phyloP scores from a whole-genome alignment of 1,284 basidiomycete species.

The Xerocomus amazonicus region DNA sequence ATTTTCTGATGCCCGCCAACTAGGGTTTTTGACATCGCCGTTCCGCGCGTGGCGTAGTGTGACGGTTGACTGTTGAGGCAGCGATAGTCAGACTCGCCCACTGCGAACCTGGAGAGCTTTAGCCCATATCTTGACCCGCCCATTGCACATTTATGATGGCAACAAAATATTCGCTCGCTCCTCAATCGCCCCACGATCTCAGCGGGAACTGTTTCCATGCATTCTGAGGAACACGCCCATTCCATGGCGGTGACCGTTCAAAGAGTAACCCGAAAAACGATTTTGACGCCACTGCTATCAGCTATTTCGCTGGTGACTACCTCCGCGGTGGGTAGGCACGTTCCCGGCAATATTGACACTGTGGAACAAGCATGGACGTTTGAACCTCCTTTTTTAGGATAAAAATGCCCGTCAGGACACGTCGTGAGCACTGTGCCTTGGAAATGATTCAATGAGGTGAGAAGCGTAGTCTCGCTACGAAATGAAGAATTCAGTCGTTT shows the following conservation, averaged over 20 bases:
- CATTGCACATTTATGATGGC: no score
- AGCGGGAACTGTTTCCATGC: neutral
- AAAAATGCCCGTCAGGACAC: slow-evolving; percentile 6
- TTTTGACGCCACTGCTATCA: neutral
- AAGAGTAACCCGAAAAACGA: neutral
- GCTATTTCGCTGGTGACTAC: slow-evolving; percentile 1
- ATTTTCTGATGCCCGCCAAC: no score
- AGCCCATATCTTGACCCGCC: no score
- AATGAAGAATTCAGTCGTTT: slow-evolving; percentile 1
- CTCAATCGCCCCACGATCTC: neutral
- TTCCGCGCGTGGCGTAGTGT: no score
- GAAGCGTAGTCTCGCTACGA: neutral
- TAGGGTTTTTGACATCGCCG: no score
- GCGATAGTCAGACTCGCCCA: no score
- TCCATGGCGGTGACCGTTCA: neutral
- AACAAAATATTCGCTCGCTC: no score
- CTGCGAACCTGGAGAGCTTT: no score
- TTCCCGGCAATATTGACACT: slow-evolving; percentile 1
- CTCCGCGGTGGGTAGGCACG: neutral
- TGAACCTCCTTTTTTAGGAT: neutral
- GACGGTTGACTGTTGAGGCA: no score
- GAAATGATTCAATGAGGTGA: slow-evolving; percentile 3
- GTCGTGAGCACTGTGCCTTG: slow-evolving; percentile 8
- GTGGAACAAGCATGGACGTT: neutral
- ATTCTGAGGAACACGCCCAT: neutral